phyloP scores from a whole-genome alignment of 768 basidiomycete species.

The Pleurotus tuoliensis region DNA sequence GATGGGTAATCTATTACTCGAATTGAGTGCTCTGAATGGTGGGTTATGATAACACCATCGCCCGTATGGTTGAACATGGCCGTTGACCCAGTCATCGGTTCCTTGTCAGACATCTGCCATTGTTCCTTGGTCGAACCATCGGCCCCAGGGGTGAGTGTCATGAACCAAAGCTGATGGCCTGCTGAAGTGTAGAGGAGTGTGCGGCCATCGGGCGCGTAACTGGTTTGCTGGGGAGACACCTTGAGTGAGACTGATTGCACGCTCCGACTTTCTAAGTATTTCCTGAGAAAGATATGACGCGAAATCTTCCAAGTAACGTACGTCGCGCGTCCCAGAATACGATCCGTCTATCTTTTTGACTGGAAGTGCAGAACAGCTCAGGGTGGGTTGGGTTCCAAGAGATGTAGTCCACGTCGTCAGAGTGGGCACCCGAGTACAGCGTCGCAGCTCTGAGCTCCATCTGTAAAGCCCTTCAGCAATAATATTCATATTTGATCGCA shows the following conservation, averaged over 20 bases:
- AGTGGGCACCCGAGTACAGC: slow-evolving; percentile 66
- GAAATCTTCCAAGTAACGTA: slow-evolving; percentile 29
- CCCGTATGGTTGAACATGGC: slow-evolving; percentile 76
- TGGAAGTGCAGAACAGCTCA: slow-evolving; percentile 77
- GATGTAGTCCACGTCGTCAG: slow-evolving; percentile 77
- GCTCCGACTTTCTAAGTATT: slow-evolving; percentile 59
- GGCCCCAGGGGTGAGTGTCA: slow-evolving; percentile 50
- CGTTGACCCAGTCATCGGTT: slow-evolving; percentile 56
- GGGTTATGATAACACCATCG: slow-evolving; percentile 65
- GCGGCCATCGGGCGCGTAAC: slow-evolving; percentile 70
- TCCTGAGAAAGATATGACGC: neutral
- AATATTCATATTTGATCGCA: neutral
- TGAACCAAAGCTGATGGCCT: slow-evolving; percentile 56
- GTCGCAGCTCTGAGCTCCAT: slow-evolving; percentile 68
- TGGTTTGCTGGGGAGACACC: slow-evolving; percentile 58
- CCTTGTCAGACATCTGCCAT: slow-evolving; percentile 46
- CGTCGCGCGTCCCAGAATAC: slow-evolving; percentile 86
- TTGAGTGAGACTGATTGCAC: slow-evolving; percentile 59
- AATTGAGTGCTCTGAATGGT: slow-evolving; percentile 59
- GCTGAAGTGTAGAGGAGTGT: slow-evolving; percentile 61
- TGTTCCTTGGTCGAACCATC: slow-evolving; percentile 43
- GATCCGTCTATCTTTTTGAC: slow-evolving; percentile 68
- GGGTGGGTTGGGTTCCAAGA: slow-evolving; percentile 87
- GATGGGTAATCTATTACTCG: slow-evolving; percentile 70
- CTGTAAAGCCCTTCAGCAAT: slow-evolving; percentile 28